Evolutionary conservation across 768 basidiomycete genomes (phyloP).

Genomic region (Suillus hirtellus): DNA sequence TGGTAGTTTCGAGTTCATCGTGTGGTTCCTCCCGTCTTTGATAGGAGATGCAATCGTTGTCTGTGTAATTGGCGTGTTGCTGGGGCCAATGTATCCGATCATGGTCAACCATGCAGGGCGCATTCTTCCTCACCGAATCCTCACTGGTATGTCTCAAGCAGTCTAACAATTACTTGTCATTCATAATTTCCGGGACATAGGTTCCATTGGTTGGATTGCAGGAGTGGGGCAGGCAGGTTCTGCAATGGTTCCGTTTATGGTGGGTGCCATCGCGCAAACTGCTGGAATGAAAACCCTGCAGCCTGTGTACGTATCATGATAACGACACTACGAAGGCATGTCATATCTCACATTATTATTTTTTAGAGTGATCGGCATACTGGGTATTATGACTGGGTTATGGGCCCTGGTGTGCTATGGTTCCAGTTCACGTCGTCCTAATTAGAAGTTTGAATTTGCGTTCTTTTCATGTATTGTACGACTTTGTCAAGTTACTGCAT

Average conservation of each 20-base stretch:
- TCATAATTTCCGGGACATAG: slow-evolving; percentile 22
- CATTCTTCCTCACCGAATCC: slow-evolving; percentile 69
- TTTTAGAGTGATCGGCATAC: slow-evolving; percentile 28
- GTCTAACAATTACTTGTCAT: neutral
- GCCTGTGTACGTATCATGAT: slow-evolving; percentile 26
- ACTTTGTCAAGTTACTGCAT: neutral
- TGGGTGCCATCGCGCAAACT: slow-evolving; percentile 63
- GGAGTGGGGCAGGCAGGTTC: slow-evolving; percentile 72
- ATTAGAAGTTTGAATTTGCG: neutral
- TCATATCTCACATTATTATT: neutral
- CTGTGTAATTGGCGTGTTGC: slow-evolving; percentile 52
- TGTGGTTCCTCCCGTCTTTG: slow-evolving; percentile 59
- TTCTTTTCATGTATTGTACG: neutral
- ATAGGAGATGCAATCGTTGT: slow-evolving; percentile 56
- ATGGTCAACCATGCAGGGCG: slow-evolving; percentile 70
- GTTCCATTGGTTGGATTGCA: slow-evolving; percentile 68
- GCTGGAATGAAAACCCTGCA: slow-evolving; percentile 51
- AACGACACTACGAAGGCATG: neutral
- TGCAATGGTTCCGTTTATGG: slow-evolving; percentile 71
- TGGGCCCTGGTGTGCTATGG: slow-evolving; percentile 27
- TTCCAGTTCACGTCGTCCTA: slow-evolving; percentile 8
- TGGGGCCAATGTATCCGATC: slow-evolving; percentile 56
- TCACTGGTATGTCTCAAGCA: slow-evolving; percentile 40
- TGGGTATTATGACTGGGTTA: slow-evolving; percentile 33
- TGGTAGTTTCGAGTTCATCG: slow-evolving; percentile 49